Evolutionary conservation across 768 basidiomycete genomes (phyloP), one percentile per base, ranked within the genome.

Genomic region (Collybia mongolica): DNA sequence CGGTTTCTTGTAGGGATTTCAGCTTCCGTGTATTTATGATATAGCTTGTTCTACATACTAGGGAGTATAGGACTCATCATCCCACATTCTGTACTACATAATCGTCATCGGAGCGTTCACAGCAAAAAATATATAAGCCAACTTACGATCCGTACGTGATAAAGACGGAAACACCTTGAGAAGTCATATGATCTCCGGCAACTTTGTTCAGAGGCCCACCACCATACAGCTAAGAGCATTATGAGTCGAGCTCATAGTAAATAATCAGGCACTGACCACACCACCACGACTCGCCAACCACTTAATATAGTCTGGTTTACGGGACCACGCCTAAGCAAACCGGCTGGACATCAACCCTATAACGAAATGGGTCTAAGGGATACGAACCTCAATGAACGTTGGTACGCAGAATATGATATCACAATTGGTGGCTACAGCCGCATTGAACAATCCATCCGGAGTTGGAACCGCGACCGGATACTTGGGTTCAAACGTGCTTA

Each of bases 191-290:
- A n/a, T 76, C 67, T 0, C 73, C 75, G 1, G 64, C 54, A n/a
- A 62, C 61, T 44, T 66, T 55, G 22, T 69, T 67, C 4, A 77
- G 42, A 7, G 73, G 67, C 0, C 71, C 74, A n/a, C 75, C 74
- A 9, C 65, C 70, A 39, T 58, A 75, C 0, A 56, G 6, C 75
- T 76, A 39, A 28, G 39, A 12, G 4, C 43, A 15, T 29, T 23
- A 39, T 43, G 24, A 26, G 32, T 14, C 43, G 19, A 24, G 20
- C 14, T 11, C 22, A 35, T n/a, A 4, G 19, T 15, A 7, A 44
- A 17, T 46, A 12, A 42, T 64, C 60, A 5, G 56, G 58, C 15
- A 65, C 69, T 15, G 53, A 54, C 28, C 57, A 60, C 52, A 9
- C 73, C 69, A 53, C 70, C 70, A 3, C 68, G 59, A 2, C 20